These are phyloP conservation scores for Mangifera indica DNA, from an alignment of 345 rosid genomes.

Conservation along the genomic window DNA sequence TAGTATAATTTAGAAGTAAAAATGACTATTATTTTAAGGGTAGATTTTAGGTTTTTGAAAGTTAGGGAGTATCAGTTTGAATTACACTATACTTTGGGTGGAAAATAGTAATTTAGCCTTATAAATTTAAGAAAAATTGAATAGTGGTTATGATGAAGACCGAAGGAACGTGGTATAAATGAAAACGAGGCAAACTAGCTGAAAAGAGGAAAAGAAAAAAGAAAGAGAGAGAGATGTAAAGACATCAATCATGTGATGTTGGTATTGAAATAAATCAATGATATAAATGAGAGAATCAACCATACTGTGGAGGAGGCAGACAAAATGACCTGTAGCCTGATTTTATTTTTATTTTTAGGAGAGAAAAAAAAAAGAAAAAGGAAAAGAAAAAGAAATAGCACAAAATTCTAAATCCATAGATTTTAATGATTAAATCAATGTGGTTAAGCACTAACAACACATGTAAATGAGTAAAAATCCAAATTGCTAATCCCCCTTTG, in stretches of 20 bases:
- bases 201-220: neutral
- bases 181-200: neutral
- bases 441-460: neutral
- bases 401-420: conserved; percentile 8
- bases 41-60: too few species aligned
- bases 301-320: neutral
- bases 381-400: neutral
- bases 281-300: neutral
- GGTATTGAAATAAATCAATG: neutral
- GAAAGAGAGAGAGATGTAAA: neutral
- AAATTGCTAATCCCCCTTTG: neutral
- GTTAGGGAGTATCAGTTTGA: too few species aligned
- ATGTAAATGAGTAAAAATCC: neutral
- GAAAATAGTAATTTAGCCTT: too few species aligned
- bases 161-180: conserved; percentile 9
- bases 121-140: too few species aligned
- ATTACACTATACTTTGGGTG: too few species aligned
- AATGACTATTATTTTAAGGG: too few species aligned
- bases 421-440: neutral
- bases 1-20: too few species aligned
- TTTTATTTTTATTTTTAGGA: neutral
- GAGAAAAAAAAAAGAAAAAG: neutral
- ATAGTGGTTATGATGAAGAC: too few species aligned
- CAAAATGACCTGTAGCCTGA: conserved; percentile 1
- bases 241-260: neutral